Evolutionary conservation across 179 eudicot species (phyloP).

Genomic region (Silene noctiflora): DNA sequence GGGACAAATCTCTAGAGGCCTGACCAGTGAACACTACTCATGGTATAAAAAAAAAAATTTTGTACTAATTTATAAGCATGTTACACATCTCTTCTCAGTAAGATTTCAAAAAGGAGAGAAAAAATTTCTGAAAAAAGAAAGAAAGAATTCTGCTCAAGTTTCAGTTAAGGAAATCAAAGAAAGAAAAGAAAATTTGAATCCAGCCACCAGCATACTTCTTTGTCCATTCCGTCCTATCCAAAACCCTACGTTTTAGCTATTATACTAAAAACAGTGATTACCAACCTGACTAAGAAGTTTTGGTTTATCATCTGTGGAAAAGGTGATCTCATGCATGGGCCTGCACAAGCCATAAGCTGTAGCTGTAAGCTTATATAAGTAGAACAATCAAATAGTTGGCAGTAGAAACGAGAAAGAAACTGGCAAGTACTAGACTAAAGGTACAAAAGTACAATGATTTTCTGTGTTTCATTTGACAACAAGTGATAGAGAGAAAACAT

Average conservation of each 20-base stretch:
- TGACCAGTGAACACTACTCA: neutral
- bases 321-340: conserved; percentile 89
- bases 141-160: neutral
- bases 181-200: neutral
- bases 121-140: too few species aligned
- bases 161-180: neutral
- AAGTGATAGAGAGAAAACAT: conserved; percentile 6
- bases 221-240: neutral
- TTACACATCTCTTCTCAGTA: conserved; percentile 2
- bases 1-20: conserved; percentile 13
- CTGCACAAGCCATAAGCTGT: conserved; percentile 40
- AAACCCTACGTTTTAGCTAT: neutral
- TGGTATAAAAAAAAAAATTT: too few species aligned
- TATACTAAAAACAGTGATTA: neutral
- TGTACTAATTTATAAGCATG: neutral
- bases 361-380: conserved; percentile 12
- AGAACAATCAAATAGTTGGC: neutral
- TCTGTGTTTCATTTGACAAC: neutral
- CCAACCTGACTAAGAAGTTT: conserved; percentile 77
- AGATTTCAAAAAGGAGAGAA: neutral
- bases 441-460: neutral
- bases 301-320: conserved; percentile 80
- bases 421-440: neutral
- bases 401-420: neutral
- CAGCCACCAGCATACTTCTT: too few species aligned